These are phyloP conservation scores for Xylona heveae DNA, from an alignment of 495 filamentous ascomycete species.

Conservation along the genomic window DNA sequence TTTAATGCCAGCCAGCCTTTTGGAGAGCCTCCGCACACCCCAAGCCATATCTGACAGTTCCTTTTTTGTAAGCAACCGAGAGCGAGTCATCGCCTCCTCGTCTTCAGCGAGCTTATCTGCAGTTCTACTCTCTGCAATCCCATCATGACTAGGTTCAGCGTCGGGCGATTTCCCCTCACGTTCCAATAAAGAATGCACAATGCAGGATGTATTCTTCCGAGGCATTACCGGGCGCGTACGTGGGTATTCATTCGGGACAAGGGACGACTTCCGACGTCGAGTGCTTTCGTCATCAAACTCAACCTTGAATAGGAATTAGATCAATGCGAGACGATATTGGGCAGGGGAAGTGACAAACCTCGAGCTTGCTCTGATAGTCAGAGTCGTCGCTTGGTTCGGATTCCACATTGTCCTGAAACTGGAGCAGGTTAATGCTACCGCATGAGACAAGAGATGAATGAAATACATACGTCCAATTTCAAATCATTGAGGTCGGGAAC, in stretches of 20 bases:
- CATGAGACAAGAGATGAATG: too few species aligned
- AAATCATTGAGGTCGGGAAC: too few species aligned
- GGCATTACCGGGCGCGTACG: slow-evolving; percentile 16
- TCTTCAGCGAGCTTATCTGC: slow-evolving; percentile 10
- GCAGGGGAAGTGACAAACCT: too few species aligned
- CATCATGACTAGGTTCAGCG: slow-evolving; percentile 7
- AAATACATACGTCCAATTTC: too few species aligned
- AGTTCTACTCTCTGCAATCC: slow-evolving; percentile 11
- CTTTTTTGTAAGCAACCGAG: slow-evolving; percentile 65
- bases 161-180: slow-evolving; percentile 17
- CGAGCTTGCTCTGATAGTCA: too few species aligned
- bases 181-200: slow-evolving; percentile 67
- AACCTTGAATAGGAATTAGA: too few species aligned
- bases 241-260: slow-evolving; percentile 35
- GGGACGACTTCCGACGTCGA: slow-evolving; percentile 72
- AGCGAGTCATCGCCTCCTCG: slow-evolving; percentile 22
- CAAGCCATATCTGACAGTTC: slow-evolving; percentile 91
- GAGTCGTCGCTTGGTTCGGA: too few species aligned
- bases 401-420: too few species aligned
- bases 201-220: slow-evolving; percentile 44
- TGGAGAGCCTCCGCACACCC: slow-evolving; percentile 77
- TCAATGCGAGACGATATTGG: too few species aligned
- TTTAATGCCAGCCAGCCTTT: slow-evolving; percentile 57
- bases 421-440: too few species aligned
- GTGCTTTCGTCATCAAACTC: slow-evolving; percentile 46